A percentile compares a stretch with the other conserved stretches of the same genome.
Evolutionary conservation across 1,284 basidiomycete species (phyloP).

Genomic region (Pisolithus thermaeus): DNA sequence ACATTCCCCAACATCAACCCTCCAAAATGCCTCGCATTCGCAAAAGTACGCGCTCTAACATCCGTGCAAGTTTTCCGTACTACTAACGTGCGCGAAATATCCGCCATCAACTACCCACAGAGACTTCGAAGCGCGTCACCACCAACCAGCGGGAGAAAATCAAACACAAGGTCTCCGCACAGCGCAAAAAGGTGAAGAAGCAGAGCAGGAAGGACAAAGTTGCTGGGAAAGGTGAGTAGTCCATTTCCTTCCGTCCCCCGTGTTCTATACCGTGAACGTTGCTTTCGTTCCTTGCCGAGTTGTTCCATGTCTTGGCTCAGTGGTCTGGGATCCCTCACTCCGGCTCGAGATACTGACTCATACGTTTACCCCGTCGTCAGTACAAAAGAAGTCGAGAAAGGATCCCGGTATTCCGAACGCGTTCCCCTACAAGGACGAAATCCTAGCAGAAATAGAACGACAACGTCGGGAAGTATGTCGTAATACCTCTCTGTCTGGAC

Average conservation of each 20-base stretch:
- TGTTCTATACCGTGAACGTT: background rate
- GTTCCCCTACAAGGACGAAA: constrained; percentile 96
- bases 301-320: background rate
- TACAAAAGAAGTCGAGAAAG: constrained; percentile 59
- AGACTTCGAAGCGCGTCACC: constrained; percentile 77
- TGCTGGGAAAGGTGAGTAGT: constrained; percentile 84
- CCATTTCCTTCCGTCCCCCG: constrained; percentile 1
- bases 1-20: background rate
- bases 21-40: constrained; percentile 67
- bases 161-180: constrained; percentile 76
- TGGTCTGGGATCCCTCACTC: background rate
- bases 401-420: constrained; percentile 97
- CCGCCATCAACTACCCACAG: constrained; percentile 34
- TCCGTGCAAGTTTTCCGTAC: background rate
- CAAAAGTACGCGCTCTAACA: constrained; percentile 49
- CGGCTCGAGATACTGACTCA: constrained; percentile 2
- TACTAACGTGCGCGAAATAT: constrained; percentile 2
- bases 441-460: constrained; percentile 86
- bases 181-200: constrained; percentile 73
- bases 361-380: constrained; percentile 25
- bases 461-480: constrained; percentile 59
- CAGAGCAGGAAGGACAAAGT: constrained; percentile 73
- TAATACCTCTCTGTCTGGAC: background rate
- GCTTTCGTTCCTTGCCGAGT: background rate
- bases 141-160: constrained; percentile 75